These are phyloP conservation scores for Suhomyces anneliseae DNA, from an alignment of 1,139 yeast species.

Conservation along the genomic window DNA sequence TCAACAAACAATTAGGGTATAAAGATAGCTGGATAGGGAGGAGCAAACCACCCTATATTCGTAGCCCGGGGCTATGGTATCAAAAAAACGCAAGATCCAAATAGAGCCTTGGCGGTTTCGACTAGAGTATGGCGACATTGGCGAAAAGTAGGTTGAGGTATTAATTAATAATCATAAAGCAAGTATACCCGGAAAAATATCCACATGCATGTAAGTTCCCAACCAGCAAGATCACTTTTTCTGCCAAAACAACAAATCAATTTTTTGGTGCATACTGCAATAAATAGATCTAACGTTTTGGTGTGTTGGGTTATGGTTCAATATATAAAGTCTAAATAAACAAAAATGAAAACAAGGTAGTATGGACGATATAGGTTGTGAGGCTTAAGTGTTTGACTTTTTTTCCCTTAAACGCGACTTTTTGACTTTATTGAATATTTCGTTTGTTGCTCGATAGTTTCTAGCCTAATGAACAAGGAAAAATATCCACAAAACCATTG, in stretches of 20 bases:
- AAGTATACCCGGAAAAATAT: background rate
- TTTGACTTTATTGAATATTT: background rate
- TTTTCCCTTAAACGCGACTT: background rate
- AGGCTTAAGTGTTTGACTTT: no score
- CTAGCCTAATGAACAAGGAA: conserved; percentile 4
- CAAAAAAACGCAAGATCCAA: conserved; percentile 3
- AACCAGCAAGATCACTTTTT: background rate
- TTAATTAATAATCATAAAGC: background rate
- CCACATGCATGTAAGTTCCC: background rate
- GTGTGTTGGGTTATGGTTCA: no score
- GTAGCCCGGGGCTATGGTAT: background rate
- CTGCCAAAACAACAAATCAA: no score
- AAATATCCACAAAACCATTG: conserved; percentile 3
- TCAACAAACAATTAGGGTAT: background rate
- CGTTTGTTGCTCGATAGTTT: conserved; percentile 5
- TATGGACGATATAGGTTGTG: no score
- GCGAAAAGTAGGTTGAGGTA: conserved; percentile 1
- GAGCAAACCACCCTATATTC: background rate
- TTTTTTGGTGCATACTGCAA: no score
- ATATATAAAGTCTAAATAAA: no score
- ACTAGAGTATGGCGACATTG: conserved; percentile 1
- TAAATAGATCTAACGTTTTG: no score
- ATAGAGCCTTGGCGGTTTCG: conserved; percentile 4
- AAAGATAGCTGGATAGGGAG: background rate
- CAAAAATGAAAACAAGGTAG: no score